Evolutionary conservation across 1,139 yeast genomes (phyloP), one percentile per base, ranked within the genome.

Genomic region (Diutina ranongensis): DNA sequence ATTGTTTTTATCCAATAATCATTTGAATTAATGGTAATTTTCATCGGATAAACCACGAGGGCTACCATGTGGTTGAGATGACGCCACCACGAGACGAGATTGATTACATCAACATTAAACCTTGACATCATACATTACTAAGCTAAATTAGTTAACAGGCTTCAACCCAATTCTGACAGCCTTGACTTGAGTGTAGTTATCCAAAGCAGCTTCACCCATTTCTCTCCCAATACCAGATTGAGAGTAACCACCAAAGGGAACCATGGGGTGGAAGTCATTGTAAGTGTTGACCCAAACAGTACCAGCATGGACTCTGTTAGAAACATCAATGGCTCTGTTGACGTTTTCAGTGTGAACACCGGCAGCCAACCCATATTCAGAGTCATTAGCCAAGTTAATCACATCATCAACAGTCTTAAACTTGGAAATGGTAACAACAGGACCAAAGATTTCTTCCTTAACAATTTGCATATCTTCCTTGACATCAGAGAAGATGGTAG

Each of bases 221-320:
- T 86, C 95, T 70, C 94, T 83, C 60, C 95, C 95, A 62, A 83
- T 78, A 67, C 95, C 95, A 50, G 94, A 83, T 66, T 81, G 78
- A 61, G 82, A 81, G 76, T 69, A 85, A 54, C 95, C 95, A 60
- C 95, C 95, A 59, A 82, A 82, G 63, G 89, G 88, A 61, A 84
- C 82, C 65, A 76, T 73, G 55, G 76, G 77, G 67, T 85, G 85
- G 80, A 84, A 80, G 58, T 81, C 86, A 64, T 86, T 86, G 72
- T 83, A 85, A 52, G 94, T 71, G 68, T 86, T 86, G 61, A 83
- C 73, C 92, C 94, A 85, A 54, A 85, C 74, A 49, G 89, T 81
- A 65, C 95, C 95, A 48, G 95, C 85, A 60, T 76, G 75, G 52
- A 85, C 63, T 62, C 74, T 71, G 69, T 74, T 74, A 49, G 94